Evolutionary conservation across 2,329 filamentous ascomycete species (phyloP), one percentile per base, ranked within the genome.

Genomic region (Lachnellula subtilissima): DNA sequence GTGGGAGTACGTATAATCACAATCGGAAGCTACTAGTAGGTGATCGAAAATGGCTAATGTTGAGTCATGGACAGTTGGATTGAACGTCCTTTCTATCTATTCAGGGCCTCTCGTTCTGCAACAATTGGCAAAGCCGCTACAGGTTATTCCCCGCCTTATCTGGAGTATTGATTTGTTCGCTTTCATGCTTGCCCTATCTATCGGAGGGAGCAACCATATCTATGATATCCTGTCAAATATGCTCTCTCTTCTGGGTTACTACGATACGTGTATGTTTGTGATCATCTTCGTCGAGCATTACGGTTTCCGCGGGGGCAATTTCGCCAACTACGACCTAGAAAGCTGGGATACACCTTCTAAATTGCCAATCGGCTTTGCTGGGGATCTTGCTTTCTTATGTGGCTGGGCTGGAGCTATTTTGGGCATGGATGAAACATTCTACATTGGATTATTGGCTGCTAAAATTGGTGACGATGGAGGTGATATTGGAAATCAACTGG

Each of bases 401-500:
- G 77, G 77, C 1, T 67, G 76, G 7, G 78, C 69, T 2, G 77
- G 74, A 19, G 82, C 79, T 71, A 72, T 81, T 22, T 71, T 84
- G 64, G 82, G 81, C 1, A 85, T 85, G 81, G 75, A 74, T 48
- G 76, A 83, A 69, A 82, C 78, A 43, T 43, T 43, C 17, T 43
- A 43, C 17, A 19, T 43, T 22, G 40, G 40, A 3, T 2, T n/a
- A 2, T 9, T 80, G 50, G 77, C 73, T 1, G 67, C 63, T 42
- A 65, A 70, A 59, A 78, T 80, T 56, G 76, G 76, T 4, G 67
- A 69, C 0, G 58, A 63, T 40, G 76, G 75, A 17, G 77, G 76
- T 9, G 78, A 80, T 64, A 67, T 80, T 48, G 78, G 77, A 7
- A 82, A 83, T 61, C 72, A 83, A 71, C 71, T 84, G 49, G 72